Evolutionary conservation across 192 early-diverging fungal genomes (phyloP), one percentile per base, ranked within the genome.

Genomic region (Obelidium mucronatum): DNA sequence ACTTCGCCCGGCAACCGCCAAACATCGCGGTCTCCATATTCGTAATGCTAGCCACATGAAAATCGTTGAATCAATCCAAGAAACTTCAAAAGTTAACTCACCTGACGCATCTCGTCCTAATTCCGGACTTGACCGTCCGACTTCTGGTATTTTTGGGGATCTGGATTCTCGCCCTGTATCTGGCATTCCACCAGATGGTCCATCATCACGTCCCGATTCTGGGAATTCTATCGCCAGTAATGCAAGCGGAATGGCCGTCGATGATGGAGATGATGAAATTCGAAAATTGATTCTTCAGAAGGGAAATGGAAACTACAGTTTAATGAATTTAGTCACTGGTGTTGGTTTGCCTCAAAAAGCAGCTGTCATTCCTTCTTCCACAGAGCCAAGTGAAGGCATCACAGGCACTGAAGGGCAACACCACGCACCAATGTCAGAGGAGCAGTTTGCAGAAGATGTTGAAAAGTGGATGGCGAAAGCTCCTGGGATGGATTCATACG

Each of bases 381-480:
- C 37, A 1, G 6, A 30, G 11, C n/a, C 66, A 28, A 8, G 40
- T 15, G 6, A 68, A n/a, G 13, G 4, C n/a, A 4, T 15, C 11
- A 0, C 24, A 0, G 13, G 24, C 11, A 5, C 1, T 26, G 5
- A 24, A 28, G 28, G 34, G 36, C 8, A n/a, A 8, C 34, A 68
- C 30, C 53, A 72, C 26, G 69, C 54, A 8, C 69, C 69, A 1
- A 60, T 74, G 58, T 61, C 72, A 11, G 72, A 74, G 37, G 72
- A 79, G 37, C 75, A 80, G 33, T 74, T 76, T 28, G 62, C n/a
- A 59, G 59, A 65, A n/a, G 78, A 75, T 52, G 64, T 80, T 42
- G 69, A 80, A 37, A 64, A 75, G 30, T 87, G 85, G 85, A 48
- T 87, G 40, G 62, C 72, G 1, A 84, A 84, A 48, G 85, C 85